phyloP scores from a whole-genome alignment of 257 asterid species.

The Nemophila menziesii region DNA sequence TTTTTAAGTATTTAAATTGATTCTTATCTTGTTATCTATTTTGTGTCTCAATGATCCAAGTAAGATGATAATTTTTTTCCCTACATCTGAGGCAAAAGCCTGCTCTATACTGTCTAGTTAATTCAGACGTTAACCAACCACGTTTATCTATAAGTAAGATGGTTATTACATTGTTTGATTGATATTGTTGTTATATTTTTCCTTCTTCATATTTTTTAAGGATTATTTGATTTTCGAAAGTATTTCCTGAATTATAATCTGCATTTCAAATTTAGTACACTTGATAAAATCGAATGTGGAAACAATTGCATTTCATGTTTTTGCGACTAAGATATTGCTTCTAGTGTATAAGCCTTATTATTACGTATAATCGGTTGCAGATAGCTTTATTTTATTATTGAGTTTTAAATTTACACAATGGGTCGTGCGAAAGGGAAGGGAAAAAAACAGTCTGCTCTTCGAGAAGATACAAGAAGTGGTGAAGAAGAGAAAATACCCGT shows the following conservation, averaged over 20 bases:
- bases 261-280: too few species aligned
- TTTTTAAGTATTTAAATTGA: too few species aligned
- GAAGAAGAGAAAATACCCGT: constrained; percentile 60
- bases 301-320: background rate
- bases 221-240: background rate
- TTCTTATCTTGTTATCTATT: too few species aligned
- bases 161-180: too few species aligned
- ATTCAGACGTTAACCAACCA: too few species aligned
- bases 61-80: background rate
- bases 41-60: background rate
- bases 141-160: too few species aligned
- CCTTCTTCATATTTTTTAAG: background rate
- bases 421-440: constrained; percentile 78
- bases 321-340: background rate
- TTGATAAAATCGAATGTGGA: background rate
- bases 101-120: too few species aligned
- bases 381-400: constrained; percentile 9
- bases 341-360: constrained; percentile 6
- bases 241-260: background rate
- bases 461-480: constrained; percentile 45
- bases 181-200: too few species aligned
- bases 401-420: constrained; percentile 29
- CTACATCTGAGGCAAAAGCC: too few species aligned
- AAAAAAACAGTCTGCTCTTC: constrained; percentile 23
- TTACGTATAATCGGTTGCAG: constrained; percentile 24